Evolutionary conservation across 805 yeast genomes (phyloP), one percentile per base, ranked within the genome.

Genomic region (Candida nonsorbophila): DNA sequence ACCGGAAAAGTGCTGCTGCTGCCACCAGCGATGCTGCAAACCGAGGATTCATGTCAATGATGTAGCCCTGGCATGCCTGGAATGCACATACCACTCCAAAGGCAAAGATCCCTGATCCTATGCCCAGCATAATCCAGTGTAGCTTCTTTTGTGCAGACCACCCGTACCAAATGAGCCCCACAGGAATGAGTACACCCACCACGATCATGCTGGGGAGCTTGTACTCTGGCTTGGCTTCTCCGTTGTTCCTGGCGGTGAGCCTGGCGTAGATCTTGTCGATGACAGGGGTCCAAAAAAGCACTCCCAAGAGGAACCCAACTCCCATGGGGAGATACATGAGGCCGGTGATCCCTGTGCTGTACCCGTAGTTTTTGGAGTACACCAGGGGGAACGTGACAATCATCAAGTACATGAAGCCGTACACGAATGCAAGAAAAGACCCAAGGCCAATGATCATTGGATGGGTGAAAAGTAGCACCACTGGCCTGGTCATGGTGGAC

Each of bases 381-480:
- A 62, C 54, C 7, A 44, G 33, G 3, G 66, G 68, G 36, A 58
- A 61, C 2, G 67, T 54, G 7, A 58, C 58, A 25, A 62, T 50
- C 65, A 62, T 57, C 33, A 61, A 39, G 38, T 62, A 62, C 55
- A 62, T 49, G 34, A 61, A 58, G n/a, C 65, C 66, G 34, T 62
- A 61, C 7, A 55, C 51, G 39, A 62, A 56, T 2, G 67, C 67
- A 64, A 62, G 56, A 37, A 58, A 62, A 9, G 63, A 49, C 1
- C 68, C 67, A 30, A 62, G 46, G 1, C 67, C 67, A 20, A 58
- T 40, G 9, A 62, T 47, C 58, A 62, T 58, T 2, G 67, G 66
- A 34, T 62, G 58, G 12, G 53, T 46, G 33, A 44, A 42, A 7
- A 62, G 44, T 14, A 61, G 46, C 15, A 51, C 49, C 13, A 62